Percentiles rank a stretch among this genome's conserved stretches.
Evolutionary conservation across 176 grass and related monocot species (phyloP).

Genomic region (Musa troglodytarum): DNA sequence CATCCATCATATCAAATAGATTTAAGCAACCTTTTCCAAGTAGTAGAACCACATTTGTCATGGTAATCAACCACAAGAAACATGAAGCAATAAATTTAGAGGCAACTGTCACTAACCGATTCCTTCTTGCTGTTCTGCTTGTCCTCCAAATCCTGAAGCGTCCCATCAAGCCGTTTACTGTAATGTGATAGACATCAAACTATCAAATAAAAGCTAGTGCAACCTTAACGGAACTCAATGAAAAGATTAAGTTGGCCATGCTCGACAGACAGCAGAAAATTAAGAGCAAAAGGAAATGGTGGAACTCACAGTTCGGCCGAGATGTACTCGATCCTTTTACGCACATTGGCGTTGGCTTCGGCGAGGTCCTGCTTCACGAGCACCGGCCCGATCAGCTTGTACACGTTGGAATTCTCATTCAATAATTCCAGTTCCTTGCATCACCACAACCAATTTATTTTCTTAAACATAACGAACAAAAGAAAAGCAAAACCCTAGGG

Average conservation of each 20-base stretch:
- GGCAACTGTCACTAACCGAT: slow-evolving; percentile 36
- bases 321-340: slow-evolving; percentile 96
- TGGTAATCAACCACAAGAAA: background rate
- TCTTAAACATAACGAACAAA: slow-evolving; percentile 2
- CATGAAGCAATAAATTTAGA: slow-evolving; percentile 9
- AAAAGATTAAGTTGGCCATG: background rate
- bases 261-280: background rate
- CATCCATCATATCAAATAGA: background rate
- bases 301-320: slow-evolving; percentile 74
- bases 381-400: slow-evolving; percentile 92
- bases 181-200: background rate
- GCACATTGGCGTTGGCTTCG: slow-evolving; percentile 90
- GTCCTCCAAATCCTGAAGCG: slow-evolving; percentile 76
- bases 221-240: background rate
- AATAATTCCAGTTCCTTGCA: slow-evolving; percentile 78
- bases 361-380: slow-evolving; percentile 95
- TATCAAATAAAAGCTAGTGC: background rate
- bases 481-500: background rate
- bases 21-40: background rate
- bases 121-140: slow-evolving; percentile 98
- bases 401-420: slow-evolving; percentile 72
- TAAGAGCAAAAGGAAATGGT: background rate
- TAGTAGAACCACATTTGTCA: background rate
- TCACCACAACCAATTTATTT: background rate
- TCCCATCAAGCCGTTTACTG: slow-evolving; percentile 82